Base-by-base conservation (phyloP, 2,329 filamentous ascomycete species). In the Ophiostoma perfectum region DNA sequence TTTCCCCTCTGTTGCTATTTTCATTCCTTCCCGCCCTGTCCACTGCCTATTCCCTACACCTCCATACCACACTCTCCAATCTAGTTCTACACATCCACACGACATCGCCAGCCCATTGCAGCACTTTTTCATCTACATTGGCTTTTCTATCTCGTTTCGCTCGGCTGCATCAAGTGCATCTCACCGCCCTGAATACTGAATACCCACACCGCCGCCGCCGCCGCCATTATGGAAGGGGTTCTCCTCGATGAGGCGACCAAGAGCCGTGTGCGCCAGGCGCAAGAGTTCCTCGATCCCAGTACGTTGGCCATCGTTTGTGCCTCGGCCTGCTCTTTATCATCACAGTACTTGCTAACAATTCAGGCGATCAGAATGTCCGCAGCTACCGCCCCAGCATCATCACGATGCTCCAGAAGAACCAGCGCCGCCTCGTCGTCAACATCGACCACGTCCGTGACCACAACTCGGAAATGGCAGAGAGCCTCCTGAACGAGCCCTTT, bases 201-300 rank as follows among this genome's bases (percentile, higher is more conserved):
- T n/a, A 18, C 65, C 38, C 42, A 41, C 62, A 67, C 49, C 49
- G 58, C 65, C 58, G 27, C 27, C 27, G 41, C 44, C 60, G 27
- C 27, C 27, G 41, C 44, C 60, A 62, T 66, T 27, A 93, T 95
- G 90, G 90, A 93, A 74, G 85, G 83, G 70, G 81, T 87, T 73
- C 87, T 96, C 75, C 87, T 90, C 78, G 93, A 97, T 83, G 91
- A 95, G 79, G 92, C 90, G 73, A 88, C 90, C 74, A 86, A 88
- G 74, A 89, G 96, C 81, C 91, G 93, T 75, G 87, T 97, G 78
- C 90, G 92, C 74, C 87, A 90, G 72, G 93, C 92, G n/a, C 86
- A 90, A 74, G 93, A 97, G 78, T 97, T 98, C 76, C 87, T 98
- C 60, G 94, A 97, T 82, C 94, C 94, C 70, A 89, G 93, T 97